Base-by-base conservation (phyloP, 2,329 filamentous ascomycete genomes). In the Iodosphaeria phyllophila region DNA sequence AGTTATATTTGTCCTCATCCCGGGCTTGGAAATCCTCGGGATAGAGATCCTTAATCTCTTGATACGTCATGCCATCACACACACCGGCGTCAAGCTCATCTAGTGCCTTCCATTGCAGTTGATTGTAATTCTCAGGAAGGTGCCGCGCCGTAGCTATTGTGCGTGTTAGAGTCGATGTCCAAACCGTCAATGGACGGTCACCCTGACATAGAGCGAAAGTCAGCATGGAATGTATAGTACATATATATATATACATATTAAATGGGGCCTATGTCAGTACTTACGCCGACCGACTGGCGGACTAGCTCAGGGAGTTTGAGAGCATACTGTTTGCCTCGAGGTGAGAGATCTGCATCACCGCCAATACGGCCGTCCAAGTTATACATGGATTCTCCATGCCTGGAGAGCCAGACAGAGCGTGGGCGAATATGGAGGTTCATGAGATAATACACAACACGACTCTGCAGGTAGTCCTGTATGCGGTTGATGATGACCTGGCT, bases 1-100 rank as follows among this genome's bases (percentile, higher is more conserved):
- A 98, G 57, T 98, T 95, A 67, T 95, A 95, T 53, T 98, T 98
- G 60, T 98, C 89, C 37, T 92, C 82, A 49, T 98, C 89, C 33
- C 89, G 80, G 17, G 86, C 83, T 24, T 73, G 71, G 54, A 98
- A 98, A 54, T 98, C 89, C 37, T 93, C 84, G 0, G 89, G 89
- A 46, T 80, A 95, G 27, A 66, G 58, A 41, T 91, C 70, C 41
- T 89, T 82, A 44, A 98, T 95, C 46, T 98, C 77, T 42, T 82
- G 79, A 48, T 93, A 93, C 2, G 89, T 98, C 47, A 95, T 70
- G 27, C 86, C 84, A 41, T 98, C 89, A 53, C 89, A 98, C 23
- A 95, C 80, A 25, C 89, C 89, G 2, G 82, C 84, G 48, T 98
- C 89, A 18, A 98, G 74, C 54, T 98, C 89, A 43, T 98, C 89